Base-by-base conservation (phyloP, 129 eudicot species). In the Pittosporum tobira region DNA sequence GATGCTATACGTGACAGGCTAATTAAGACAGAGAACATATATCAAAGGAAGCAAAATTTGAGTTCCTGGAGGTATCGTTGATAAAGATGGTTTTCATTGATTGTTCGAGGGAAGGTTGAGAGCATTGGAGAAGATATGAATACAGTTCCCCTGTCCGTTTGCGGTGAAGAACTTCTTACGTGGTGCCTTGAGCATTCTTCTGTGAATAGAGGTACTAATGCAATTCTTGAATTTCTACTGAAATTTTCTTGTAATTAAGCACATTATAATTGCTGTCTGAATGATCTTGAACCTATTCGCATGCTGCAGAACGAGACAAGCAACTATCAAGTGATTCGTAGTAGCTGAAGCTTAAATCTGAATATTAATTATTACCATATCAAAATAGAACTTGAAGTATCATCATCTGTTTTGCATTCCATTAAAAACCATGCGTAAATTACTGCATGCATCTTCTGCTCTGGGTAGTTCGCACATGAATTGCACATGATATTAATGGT, bases 81-180 rank as follows among this genome's bases (percentile, higher is more conserved):
- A 79, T 34, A n/a, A 84, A 88, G 62, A 88, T 88, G 88, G 82
- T 88, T 3, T 88, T 88, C 52, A n/a, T n/a, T n/a, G n/a, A 78
- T 88, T 66, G 81, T 88, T 38, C 73, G 94, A 19, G 96, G 96
- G 38, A 75, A 78, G 42, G 69, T 88, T 82, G 76, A 75, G 53
- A 84, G 86, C 70, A 51, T 62, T 5, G 96, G 82, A 30, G 78
- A 79, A 63, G 96, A 84, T 57, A 73, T 63, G 24, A 68, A 49
- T 59, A 44, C 0, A 28, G 71, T 60, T 40, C 74, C 82, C 16
- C 61, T 84, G 27, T 87, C 76, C 63, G 87, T 68, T 59, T 84
- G 90, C 59, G 96, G 96, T 10, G 96, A 88, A 79, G 96, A 88
- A 74, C 96, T 88, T 55, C 89, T 88, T 29, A 78, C 38, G 16